Percentiles rank a stretch among this genome's conserved stretches.
Evolutionary conservation across 1,284 basidiomycete species (phyloP).

Genomic region (Malassezia globosa): DNA sequence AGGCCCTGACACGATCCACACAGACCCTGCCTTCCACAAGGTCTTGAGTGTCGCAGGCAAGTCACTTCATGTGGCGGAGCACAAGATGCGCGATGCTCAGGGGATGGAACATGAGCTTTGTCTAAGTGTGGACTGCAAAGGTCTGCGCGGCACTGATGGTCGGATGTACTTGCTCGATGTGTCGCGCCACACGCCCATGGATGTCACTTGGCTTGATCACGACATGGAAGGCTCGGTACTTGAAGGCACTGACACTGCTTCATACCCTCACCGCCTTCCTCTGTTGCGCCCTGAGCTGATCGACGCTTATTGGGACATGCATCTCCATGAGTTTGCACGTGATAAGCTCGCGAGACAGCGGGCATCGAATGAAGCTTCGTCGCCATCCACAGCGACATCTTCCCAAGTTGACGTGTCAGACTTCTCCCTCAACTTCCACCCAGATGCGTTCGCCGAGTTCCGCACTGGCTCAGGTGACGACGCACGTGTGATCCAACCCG

Average conservation of each 20-base stretch:
- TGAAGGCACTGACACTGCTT: conserved; percentile 26
- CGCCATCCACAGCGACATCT: conserved; percentile 14
- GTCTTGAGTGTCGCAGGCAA: conserved; percentile 52
- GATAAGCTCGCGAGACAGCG: conserved; percentile 46
- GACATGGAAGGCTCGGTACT: conserved; percentile 48
- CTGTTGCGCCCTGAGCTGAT: conserved; percentile 55
- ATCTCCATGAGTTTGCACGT: conserved; percentile 53
- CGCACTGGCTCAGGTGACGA: conserved; percentile 20
- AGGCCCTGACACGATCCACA: conserved; percentile 48
- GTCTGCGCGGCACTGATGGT: conserved; percentile 53
- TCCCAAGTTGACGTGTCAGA: conserved; percentile 42
- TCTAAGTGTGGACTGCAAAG: conserved; percentile 54
- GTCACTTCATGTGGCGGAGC: conserved; percentile 51
- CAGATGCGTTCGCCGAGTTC: conserved; percentile 53
- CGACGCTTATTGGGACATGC: conserved; percentile 52
- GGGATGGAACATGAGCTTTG: conserved; percentile 51
- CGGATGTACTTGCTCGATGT: conserved; percentile 54
- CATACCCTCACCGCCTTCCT: conserved; percentile 53
- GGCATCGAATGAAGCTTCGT: not conserved
- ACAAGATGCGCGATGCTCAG: conserved; percentile 50
- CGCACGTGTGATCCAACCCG: conserved; percentile 29
- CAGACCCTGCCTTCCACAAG: conserved; percentile 51
- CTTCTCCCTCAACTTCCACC: conserved; percentile 54
- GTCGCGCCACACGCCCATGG: conserved; percentile 52
- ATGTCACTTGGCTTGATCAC: conserved; percentile 54